Conservation (phyloP, 106 monocot genomes). For the Allium cepa region DNA sequence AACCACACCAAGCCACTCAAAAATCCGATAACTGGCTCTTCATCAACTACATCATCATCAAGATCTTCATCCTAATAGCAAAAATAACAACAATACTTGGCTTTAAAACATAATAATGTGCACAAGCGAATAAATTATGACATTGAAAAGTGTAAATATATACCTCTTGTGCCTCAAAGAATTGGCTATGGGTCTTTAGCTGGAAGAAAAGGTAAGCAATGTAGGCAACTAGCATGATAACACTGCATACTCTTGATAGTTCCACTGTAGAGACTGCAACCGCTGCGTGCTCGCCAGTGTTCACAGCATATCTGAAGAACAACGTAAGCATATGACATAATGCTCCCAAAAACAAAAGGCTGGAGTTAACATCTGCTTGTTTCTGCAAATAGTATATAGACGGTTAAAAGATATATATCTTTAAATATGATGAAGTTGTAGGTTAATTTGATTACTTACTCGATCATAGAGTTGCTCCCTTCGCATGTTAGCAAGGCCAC, state of each 20-base stretch:
- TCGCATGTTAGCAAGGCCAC: slow-evolving; percentile 55
- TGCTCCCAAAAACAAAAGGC: slow-evolving; percentile 46
- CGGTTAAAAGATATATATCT: not conserved
- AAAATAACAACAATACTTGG: not conserved
- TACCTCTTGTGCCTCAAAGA: slow-evolving; percentile 55
- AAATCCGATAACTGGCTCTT: slow-evolving; percentile 45
- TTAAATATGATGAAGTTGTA: not conserved
- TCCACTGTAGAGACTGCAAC: slow-evolving; percentile 8
- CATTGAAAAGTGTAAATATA: not conserved
- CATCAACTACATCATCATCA: slow-evolving; percentile 27
- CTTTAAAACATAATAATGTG: not conserved
- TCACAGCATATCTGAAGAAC: slow-evolving; percentile 34
- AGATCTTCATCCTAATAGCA: slow-evolving; percentile 17
- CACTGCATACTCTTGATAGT: slow-evolving; percentile 66
- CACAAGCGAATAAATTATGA: not conserved
- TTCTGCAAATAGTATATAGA: slow-evolving; percentile 22
- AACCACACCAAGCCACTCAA: slow-evolving; percentile 44
- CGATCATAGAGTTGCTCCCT: slow-evolving; percentile 50
- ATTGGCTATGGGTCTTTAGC: slow-evolving; percentile 72
- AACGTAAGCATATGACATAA: slow-evolving; percentile 53
- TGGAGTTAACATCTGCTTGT: slow-evolving; percentile 72
- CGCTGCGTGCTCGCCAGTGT: slow-evolving; percentile 2
- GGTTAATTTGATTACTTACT: slow-evolving; percentile 13
- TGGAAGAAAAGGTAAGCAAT: slow-evolving; percentile 82
- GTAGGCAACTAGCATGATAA: slow-evolving; percentile 71